Evolutionary conservation across 78 protist genomes (phyloP).

Genomic region (Isochrysis galbana): DNA sequence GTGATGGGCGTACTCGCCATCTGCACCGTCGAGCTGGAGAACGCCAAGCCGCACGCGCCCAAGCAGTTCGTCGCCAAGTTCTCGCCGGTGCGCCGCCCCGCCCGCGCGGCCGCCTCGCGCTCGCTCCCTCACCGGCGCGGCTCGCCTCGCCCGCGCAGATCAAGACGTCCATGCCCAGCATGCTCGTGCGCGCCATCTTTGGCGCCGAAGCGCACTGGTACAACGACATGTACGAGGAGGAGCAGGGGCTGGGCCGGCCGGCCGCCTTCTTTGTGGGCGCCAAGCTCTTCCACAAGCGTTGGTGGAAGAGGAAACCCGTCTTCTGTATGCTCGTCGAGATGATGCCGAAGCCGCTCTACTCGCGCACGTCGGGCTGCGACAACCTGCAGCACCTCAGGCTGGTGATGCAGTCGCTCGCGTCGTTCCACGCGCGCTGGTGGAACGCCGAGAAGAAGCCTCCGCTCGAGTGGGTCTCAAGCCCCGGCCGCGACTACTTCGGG

Average conservation of each 20-base stretch:
- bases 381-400: neutral
- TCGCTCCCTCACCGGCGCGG: neutral
- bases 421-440: neutral
- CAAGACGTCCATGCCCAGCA: neutral
- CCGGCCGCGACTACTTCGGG: neutral
- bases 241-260: neutral
- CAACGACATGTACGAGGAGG: neutral
- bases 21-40: neutral
- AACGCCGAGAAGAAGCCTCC: neutral
- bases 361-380: conserved; percentile 5
- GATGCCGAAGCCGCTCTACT: neutral
- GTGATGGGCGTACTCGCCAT: neutral
- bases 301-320: neutral
- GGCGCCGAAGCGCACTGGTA: conserved; percentile 11
- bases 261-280: neutral
- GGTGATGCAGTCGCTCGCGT: neutral
- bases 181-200: neutral
- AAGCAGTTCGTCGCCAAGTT: neutral
- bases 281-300: neutral
- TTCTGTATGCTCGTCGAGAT: neutral
- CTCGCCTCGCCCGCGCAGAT: neutral
- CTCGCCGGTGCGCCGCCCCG: neutral
- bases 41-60: neutral
- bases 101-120: neutral
- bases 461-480: neutral